Percentiles rank a stretch among this genome's conserved stretches.
Evolutionary conservation across 2,329 filamentous ascomycete species (phyloP).

Genomic region (Fusarium protoensiforme): DNA sequence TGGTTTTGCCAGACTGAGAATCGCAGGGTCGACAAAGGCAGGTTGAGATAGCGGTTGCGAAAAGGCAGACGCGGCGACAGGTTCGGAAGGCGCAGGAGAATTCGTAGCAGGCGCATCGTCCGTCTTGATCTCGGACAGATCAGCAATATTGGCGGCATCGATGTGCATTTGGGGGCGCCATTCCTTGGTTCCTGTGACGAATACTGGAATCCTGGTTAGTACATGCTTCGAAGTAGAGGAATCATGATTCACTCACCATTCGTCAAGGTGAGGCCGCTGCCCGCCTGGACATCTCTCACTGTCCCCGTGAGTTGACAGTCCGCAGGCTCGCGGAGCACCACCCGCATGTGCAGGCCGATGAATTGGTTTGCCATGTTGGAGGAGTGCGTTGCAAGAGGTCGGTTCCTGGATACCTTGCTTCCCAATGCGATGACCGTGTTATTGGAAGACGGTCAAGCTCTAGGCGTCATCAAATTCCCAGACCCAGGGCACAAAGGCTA

Average conservation of each 20-base stretch:
- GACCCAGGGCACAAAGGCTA: neutral
- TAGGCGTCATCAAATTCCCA: slow-evolving; percentile 37
- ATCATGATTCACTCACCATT: slow-evolving; percentile 67
- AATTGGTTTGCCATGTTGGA: slow-evolving; percentile 68
- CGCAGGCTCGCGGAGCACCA: slow-evolving; percentile 75
- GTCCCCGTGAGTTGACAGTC: slow-evolving; percentile 75
- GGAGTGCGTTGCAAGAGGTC: neutral
- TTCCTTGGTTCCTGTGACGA: slow-evolving; percentile 54
- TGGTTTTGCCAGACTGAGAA: slow-evolving; percentile 73
- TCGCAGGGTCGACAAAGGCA: slow-evolving; percentile 83
- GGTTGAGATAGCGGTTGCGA: slow-evolving; percentile 47
- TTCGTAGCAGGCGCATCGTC: slow-evolving; percentile 45
- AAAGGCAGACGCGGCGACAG: slow-evolving; percentile 40
- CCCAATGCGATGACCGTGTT: slow-evolving; percentile 19
- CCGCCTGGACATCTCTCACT: slow-evolving; percentile 74
- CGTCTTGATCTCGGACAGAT: slow-evolving; percentile 54
- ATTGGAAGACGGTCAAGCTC: slow-evolving; percentile 24
- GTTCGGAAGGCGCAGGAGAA: slow-evolving; percentile 37
- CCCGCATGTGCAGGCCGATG: slow-evolving; percentile 79
- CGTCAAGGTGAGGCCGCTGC: slow-evolving; percentile 74
- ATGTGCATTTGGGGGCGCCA: slow-evolving; percentile 58
- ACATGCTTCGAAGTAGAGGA: neutral
- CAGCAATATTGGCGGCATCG: slow-evolving; percentile 56
- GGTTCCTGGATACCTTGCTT: neutral
- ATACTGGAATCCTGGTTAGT: slow-evolving; percentile 47